Conservation (phyloP, 257 asterid genomes). For the Scutellaria galericulata region DNA sequence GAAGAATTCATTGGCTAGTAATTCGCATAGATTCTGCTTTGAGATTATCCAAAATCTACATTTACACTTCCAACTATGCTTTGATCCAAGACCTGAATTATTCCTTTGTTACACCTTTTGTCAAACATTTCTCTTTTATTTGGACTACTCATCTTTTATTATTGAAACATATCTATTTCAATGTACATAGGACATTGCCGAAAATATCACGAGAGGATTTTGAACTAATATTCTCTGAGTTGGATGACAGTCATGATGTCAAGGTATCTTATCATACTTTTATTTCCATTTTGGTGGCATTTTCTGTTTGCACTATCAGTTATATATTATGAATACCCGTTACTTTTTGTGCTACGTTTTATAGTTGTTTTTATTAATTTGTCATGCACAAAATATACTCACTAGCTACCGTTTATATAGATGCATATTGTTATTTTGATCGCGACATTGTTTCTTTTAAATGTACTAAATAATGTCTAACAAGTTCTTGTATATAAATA, state of each 20-base stretch:
- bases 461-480: too few relatives aligned
- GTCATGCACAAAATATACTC: conserved; percentile 16
- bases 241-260: conserved; percentile 92
- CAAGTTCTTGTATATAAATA: too few relatives aligned
- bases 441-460: background rate
- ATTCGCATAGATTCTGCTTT: background rate
- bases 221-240: conserved; percentile 80
- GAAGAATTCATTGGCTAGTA: background rate
- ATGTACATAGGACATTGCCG: conserved; percentile 76
- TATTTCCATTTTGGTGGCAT: conserved; percentile 18
- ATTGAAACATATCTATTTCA: conserved; percentile 29
- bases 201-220: conserved; percentile 90
- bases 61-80: conserved; percentile 5
- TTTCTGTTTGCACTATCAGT: conserved; percentile 16
- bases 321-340: background rate
- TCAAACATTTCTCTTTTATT: conserved; percentile 18
- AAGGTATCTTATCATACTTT: conserved; percentile 57
- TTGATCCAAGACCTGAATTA: conserved; percentile 13
- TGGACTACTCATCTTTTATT: conserved; percentile 19
- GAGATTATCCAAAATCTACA: background rate
- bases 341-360: background rate
- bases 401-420: conserved; percentile 11
- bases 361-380: background rate
- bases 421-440: conserved; percentile 8
- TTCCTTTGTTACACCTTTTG: conserved; percentile 20